These are phyloP conservation scores for Barbarea vulgaris DNA, from an alignment of 345 rosid species.

Conservation along the genomic window DNA sequence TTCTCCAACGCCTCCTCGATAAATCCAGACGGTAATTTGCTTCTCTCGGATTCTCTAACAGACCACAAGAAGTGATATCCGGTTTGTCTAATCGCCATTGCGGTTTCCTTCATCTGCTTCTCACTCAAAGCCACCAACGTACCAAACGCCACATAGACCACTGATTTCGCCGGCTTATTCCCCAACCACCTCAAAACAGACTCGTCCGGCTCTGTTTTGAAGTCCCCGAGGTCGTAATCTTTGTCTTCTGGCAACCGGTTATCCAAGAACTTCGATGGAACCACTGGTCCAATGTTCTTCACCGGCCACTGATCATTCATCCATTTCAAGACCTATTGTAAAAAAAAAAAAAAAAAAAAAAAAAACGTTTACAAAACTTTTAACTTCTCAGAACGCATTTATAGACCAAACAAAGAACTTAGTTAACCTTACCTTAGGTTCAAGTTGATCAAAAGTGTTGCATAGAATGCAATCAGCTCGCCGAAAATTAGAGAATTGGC, in stretches of 20 bases:
- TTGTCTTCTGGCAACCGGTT: slow-evolving; percentile 52
- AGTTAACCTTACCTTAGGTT: slow-evolving; percentile 48
- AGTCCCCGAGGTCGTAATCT: slow-evolving; percentile 54
- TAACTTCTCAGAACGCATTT: neutral
- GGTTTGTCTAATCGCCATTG: slow-evolving; percentile 46
- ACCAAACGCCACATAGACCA: slow-evolving; percentile 60
- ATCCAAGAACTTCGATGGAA: slow-evolving; percentile 61
- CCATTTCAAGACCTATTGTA: slow-evolving; percentile 47
- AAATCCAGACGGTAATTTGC: slow-evolving; percentile 48
- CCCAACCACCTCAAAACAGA: slow-evolving; percentile 50
- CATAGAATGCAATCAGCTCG: slow-evolving; percentile 48
- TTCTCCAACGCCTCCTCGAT: slow-evolving; percentile 40
- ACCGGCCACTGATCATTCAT: slow-evolving; percentile 48
- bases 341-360: too few relatives aligned
- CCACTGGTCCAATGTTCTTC: slow-evolving; percentile 55
- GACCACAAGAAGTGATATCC: slow-evolving; percentile 60
- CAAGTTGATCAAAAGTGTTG: slow-evolving; percentile 52
- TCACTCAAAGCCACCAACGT: slow-evolving; percentile 50
- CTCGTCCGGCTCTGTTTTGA: slow-evolving; percentile 43
- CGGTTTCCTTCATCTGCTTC: slow-evolving; percentile 62
- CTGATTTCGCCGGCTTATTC: slow-evolving; percentile 46
- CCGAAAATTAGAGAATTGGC: slow-evolving; percentile 45
- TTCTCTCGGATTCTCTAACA: slow-evolving; percentile 52
- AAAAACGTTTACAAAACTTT: neutral
- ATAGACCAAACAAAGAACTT: neutral